Percentiles rank a stretch among this genome's conserved stretches.
phyloP scores from a whole-genome alignment of 257 asterid species.

The Solanum megistacrolobum region DNA sequence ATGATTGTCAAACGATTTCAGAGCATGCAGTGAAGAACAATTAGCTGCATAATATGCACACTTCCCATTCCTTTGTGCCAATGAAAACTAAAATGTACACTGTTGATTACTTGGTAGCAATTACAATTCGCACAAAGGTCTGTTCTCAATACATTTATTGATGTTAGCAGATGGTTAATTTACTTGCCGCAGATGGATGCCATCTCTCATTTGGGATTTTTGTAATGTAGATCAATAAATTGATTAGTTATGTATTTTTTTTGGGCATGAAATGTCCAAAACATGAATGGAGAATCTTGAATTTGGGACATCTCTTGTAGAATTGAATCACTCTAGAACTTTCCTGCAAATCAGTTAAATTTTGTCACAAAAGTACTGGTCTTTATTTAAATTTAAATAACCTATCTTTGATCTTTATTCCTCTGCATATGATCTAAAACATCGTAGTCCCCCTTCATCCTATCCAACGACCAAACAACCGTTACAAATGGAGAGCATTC shows the following conservation, averaged over 20 bases:
- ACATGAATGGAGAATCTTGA: neutral
- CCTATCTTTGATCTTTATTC: neutral
- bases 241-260: neutral
- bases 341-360: too few species aligned
- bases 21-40: slow-evolving; percentile 25
- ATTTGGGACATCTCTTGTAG: neutral
- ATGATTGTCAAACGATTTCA: slow-evolving; percentile 76
- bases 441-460: neutral
- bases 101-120: neutral
- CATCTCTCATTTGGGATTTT: neutral
- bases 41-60: neutral
- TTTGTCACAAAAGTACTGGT: neutral
- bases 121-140: neutral
- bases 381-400: neutral
- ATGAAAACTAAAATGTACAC: neutral
- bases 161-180: neutral
- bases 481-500: neutral
- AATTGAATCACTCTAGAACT: neutral
- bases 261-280: neutral
- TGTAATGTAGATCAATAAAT: neutral
- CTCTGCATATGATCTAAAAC: neutral
- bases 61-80: neutral
- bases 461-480: neutral
- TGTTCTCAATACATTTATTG: neutral
- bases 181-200: neutral